Evolutionary conservation across 169 alveolate species (phyloP).

Genomic region (Eimeria tenella): DNA sequence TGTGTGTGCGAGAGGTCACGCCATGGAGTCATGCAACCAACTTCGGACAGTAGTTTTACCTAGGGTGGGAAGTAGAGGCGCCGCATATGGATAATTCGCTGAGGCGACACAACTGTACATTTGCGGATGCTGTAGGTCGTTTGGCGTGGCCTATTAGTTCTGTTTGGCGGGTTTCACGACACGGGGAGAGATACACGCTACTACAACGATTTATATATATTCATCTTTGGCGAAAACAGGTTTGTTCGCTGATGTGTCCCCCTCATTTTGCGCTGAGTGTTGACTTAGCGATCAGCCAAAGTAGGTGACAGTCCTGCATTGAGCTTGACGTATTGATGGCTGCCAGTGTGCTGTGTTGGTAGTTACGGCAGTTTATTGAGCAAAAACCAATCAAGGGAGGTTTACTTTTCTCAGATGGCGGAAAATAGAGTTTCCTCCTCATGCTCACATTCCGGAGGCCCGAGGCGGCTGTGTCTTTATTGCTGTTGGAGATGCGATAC

Average conservation of each 20-base stretch:
- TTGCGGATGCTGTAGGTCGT: conserved; percentile 70
- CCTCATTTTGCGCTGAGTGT: neutral
- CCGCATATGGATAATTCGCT: neutral
- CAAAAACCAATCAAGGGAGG: neutral
- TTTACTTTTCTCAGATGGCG: conserved; percentile 57
- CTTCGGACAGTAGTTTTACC: neutral
- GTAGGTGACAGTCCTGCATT: no score
- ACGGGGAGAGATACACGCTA: conserved; percentile 89
- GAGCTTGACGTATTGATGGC: no score
- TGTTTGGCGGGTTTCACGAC: conserved; percentile 95
- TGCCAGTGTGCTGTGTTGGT: no score
- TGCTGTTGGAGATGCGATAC: conserved; percentile 77
- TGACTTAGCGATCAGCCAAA: neutral
- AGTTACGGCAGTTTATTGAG: no score
- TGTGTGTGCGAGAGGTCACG: neutral
- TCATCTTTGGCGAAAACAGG: conserved; percentile 71
- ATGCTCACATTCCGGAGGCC: conserved; percentile 73
- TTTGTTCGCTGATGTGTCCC: neutral
- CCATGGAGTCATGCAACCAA: no score
- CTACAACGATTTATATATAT: conserved; percentile 90
- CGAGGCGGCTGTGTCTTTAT: conserved; percentile 79
- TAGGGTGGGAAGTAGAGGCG: neutral
- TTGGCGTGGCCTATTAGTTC: conserved; percentile 91
- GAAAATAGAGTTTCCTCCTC: conserved; percentile 73
- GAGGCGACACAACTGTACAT: neutral